Evolutionary conservation across 2,329 filamentous ascomycete species (phyloP).

Genomic region (Pezicula neosporulosa): DNA sequence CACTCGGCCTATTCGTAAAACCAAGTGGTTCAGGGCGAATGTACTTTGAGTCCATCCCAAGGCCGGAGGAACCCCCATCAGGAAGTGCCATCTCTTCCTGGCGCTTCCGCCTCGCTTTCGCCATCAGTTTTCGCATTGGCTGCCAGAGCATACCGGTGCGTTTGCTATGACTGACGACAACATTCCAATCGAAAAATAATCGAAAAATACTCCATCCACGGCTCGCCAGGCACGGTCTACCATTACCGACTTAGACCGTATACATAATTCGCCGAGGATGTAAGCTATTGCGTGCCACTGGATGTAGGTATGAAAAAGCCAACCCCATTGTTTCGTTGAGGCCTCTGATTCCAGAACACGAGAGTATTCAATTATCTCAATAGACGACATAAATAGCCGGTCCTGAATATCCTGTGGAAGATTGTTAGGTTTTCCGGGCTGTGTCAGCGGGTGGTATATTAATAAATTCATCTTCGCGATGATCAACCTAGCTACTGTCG

Average conservation of each 20-base stretch:
- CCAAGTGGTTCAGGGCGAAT: not conserved
- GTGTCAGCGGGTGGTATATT: conserved; percentile 30
- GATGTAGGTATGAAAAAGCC: conserved; percentile 35
- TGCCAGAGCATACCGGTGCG: conserved; percentile 57
- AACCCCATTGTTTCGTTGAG: conserved; percentile 36
- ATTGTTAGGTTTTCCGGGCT: conserved; percentile 22
- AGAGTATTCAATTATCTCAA: conserved; percentile 39
- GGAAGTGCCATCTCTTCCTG: conserved; percentile 40
- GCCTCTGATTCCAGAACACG: conserved; percentile 32
- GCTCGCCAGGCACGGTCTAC: conserved; percentile 38
- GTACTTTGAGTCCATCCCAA: conserved; percentile 6
- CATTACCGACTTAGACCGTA: conserved; percentile 30
- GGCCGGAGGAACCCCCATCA: conserved; percentile 1
- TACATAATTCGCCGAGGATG: conserved; percentile 35
- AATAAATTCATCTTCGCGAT: conserved; percentile 36
- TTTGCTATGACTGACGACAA: conserved; percentile 29
- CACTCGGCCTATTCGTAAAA: conserved; percentile 15
- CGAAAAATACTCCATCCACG: conserved; percentile 28
- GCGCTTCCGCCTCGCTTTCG: conserved; percentile 51
- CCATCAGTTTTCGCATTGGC: conserved; percentile 57
- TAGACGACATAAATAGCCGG: conserved; percentile 33
- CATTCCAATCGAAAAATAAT: conserved; percentile 23
- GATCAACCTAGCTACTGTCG: conserved; percentile 36
- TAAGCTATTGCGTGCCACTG: conserved; percentile 44
- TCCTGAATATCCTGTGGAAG: conserved; percentile 31